Evolutionary conservation across 768 basidiomycete species (phyloP).

Genomic region (Agaricus blazei): DNA sequence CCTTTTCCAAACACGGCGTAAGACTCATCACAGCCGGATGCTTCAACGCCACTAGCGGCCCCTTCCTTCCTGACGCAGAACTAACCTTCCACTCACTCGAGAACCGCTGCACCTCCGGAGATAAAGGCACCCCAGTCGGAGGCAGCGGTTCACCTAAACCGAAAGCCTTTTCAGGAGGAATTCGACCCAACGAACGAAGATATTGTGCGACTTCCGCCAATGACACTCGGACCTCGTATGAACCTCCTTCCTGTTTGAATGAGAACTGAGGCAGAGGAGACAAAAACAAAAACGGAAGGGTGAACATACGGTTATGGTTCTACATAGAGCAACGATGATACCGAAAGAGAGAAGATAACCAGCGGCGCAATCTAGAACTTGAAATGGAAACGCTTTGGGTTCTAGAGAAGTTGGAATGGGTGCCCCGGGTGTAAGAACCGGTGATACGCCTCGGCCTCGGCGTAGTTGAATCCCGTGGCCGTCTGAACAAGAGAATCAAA

Average conservation of each 20-base stretch:
- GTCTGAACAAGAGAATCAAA: slow-evolving; percentile 66
- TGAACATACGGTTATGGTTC: slow-evolving; percentile 38
- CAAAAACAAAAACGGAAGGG: background rate
- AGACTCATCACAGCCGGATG: slow-evolving; percentile 40
- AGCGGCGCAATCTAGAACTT: slow-evolving; percentile 55
- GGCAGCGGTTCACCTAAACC: slow-evolving; percentile 36
- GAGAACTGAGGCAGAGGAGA: background rate
- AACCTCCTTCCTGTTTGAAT: slow-evolving; percentile 46
- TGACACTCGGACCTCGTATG: slow-evolving; percentile 56
- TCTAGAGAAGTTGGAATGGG: slow-evolving; percentile 1
- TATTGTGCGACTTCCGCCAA: slow-evolving; percentile 52
- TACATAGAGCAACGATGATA: slow-evolving; percentile 49
- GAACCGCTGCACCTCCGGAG: slow-evolving; percentile 32
- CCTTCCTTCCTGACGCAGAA: slow-evolving; percentile 10
- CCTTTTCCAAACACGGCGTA: slow-evolving; percentile 37
- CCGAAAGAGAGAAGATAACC: slow-evolving; percentile 58
- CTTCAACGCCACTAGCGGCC: slow-evolving; percentile 33
- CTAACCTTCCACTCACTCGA: slow-evolving; percentile 21
- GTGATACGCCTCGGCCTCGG: slow-evolving; percentile 46
- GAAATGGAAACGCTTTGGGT: slow-evolving; percentile 44
- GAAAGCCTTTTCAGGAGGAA: slow-evolving; percentile 37
- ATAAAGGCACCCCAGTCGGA: slow-evolving; percentile 22
- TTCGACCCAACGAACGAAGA: slow-evolving; percentile 48
- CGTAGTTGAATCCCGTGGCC: slow-evolving; percentile 53
- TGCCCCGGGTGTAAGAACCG: slow-evolving; percentile 16